These are phyloP conservation scores for Saussurea involucrata DNA, from an alignment of 129 eudicot genomes.

Conservation along the genomic window DNA sequence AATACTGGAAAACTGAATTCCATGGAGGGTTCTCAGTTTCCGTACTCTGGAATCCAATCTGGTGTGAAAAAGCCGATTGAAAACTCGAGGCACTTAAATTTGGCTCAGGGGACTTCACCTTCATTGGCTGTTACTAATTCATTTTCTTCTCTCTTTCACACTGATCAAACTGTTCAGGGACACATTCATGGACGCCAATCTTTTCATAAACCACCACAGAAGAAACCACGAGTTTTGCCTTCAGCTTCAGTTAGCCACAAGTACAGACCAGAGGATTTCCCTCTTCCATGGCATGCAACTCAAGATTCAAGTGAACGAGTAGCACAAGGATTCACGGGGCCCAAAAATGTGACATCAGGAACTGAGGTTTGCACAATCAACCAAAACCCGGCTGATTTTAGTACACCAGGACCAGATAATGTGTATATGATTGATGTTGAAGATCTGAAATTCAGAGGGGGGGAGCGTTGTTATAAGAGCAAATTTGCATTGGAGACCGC, in stretches of 20 bases:
- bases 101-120: constrained; percentile 20
- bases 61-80: constrained; percentile 22
- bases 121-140: not conserved
- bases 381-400: constrained; percentile 82
- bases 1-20: constrained; percentile 17
- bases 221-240: constrained; percentile 22
- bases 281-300: constrained; percentile 16
- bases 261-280: constrained; percentile 26
- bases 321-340: constrained; percentile 11
- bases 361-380: constrained; percentile 49
- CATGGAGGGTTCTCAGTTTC: constrained; percentile 23
- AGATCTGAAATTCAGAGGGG: constrained; percentile 32
- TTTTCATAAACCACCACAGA: constrained; percentile 33
- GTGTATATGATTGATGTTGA: constrained; percentile 38
- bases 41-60: constrained; percentile 14
- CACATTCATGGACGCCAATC: constrained; percentile 28
- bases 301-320: constrained; percentile 18
- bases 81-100: constrained; percentile 19
- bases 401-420: constrained; percentile 54
- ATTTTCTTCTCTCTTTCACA: not conserved
- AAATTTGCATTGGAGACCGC: constrained; percentile 14
- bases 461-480: constrained; percentile 17
- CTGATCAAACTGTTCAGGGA: constrained; percentile 17
- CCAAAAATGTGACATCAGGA: not conserved
- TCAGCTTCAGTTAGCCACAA: constrained; percentile 5